Percentiles rank a stretch among this genome's conserved stretches.
Conservation (phyloP, 2,329 filamentous ascomycete species). For the Colletotrichum camelliae region DNA sequence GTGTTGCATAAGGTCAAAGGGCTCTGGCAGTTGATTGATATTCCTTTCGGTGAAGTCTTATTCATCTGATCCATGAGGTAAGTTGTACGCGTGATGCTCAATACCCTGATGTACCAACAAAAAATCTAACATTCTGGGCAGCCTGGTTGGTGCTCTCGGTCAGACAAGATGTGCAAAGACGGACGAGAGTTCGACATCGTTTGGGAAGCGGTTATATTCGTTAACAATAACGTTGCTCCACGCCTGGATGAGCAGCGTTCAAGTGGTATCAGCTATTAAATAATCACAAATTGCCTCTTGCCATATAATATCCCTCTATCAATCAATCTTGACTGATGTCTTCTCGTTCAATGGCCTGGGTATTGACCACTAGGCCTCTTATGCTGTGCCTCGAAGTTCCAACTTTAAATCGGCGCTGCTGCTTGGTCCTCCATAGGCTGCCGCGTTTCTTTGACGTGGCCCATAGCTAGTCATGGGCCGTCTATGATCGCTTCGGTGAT, state of each 20-base stretch:
- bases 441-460: not conserved
- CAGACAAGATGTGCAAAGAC: too few relatives aligned
- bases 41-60: not conserved
- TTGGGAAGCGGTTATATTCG: not conserved
- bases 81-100: not conserved
- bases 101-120: not conserved
- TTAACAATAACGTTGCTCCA: not conserved
- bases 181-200: too few relatives aligned
- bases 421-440: fast-evolving
- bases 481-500: fast-evolving
- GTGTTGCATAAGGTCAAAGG: fast-evolving
- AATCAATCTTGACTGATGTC: not conserved
- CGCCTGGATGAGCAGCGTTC: fast-evolving
- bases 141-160: too few relatives aligned
- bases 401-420: not conserved
- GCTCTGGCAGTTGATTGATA: not conserved
- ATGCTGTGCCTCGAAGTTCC: not conserved
- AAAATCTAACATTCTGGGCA: too few relatives aligned
- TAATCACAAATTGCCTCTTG: not conserved
- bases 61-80: too few relatives aligned
- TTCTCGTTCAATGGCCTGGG: not conserved
- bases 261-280: not conserved
- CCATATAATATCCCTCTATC: not conserved
- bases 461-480: not conserved
- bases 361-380: fast-evolving